phyloP scores from a whole-genome alignment of 768 basidiomycete species.

The Strobilomyces dryophilus region DNA sequence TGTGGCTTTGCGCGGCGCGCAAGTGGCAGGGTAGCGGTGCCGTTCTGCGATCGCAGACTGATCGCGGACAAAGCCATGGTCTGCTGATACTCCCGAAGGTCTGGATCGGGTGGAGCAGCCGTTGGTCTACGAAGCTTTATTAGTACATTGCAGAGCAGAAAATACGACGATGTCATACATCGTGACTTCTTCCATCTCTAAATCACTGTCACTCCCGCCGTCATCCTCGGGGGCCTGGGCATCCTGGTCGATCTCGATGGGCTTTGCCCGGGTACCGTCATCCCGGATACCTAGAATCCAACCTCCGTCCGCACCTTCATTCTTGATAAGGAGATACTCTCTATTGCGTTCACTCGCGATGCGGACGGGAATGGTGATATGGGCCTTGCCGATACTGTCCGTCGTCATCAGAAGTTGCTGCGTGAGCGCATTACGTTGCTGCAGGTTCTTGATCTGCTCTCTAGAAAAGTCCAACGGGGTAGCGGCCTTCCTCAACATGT shows the following conservation, averaged over 20 bases:
- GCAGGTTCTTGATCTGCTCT: conserved; percentile 88
- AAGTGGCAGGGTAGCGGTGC: conserved; percentile 19
- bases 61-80: conserved; percentile 61
- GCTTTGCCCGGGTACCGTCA: conserved; percentile 77
- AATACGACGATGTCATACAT: conserved; percentile 46
- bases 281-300: conserved; percentile 94
- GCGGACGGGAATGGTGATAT: conserved; percentile 86
- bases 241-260: conserved; percentile 82
- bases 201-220: conserved; percentile 46
- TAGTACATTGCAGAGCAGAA: conserved; percentile 3
- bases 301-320: conserved; percentile 80
- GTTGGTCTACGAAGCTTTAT: conserved; percentile 26
- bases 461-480: conserved; percentile 95
- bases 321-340: conserved; percentile 93
- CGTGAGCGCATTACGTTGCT: conserved; percentile 85
- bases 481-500: conserved; percentile 74
- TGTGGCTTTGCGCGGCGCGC: conserved; percentile 34
- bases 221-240: conserved; percentile 34
- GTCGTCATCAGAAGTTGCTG: conserved; percentile 91
- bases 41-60: conserved; percentile 42
- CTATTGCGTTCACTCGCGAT: conserved; percentile 94
- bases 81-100: conserved; percentile 59
- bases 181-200: conserved; percentile 78
- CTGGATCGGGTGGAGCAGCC: conserved; percentile 44
- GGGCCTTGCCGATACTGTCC: conserved; percentile 86